Conservation (phyloP, 176 grass and related monocot species). For the Zoysia pacifica region DNA sequence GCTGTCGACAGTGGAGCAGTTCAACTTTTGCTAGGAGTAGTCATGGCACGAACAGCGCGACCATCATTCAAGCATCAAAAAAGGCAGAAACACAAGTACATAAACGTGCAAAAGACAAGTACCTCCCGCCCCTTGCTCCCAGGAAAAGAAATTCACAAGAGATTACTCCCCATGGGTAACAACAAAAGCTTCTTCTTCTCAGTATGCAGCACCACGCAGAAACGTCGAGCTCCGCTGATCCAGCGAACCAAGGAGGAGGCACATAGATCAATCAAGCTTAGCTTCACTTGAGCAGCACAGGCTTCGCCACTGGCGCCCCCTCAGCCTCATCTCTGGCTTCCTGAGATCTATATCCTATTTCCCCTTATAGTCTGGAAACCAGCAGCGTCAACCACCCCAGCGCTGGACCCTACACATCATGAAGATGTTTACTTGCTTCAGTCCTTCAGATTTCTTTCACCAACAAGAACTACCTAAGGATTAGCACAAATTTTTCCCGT, state of each 20-base stretch:
- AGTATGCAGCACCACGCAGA: slow-evolving; percentile 27
- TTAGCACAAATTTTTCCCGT: slow-evolving; percentile 24
- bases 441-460: slow-evolving; percentile 34
- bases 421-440: slow-evolving; percentile 10
- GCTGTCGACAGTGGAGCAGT: slow-evolving; percentile 14
- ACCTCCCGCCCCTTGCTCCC: slow-evolving; percentile 25
- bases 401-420: slow-evolving; percentile 52
- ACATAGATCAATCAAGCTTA: background rate
- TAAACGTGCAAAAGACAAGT: slow-evolving; percentile 20
- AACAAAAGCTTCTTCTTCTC: background rate
- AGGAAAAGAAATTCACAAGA: slow-evolving; percentile 16
- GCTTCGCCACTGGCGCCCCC: background rate
- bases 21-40: slow-evolving; percentile 28
- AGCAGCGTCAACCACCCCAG: slow-evolving; percentile 38
- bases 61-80: slow-evolving; percentile 46
- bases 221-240: slow-evolving; percentile 22
- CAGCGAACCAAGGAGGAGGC: slow-evolving; percentile 19
- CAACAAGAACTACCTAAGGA: slow-evolving; percentile 20
- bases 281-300: slow-evolving; percentile 10
- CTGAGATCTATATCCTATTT: slow-evolving; percentile 38
- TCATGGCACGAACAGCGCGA: slow-evolving; percentile 47
- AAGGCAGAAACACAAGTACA: slow-evolving; percentile 46
- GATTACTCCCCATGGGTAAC: slow-evolving; percentile 8
- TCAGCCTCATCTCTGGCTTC: slow-evolving; percentile 4
- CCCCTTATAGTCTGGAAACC: slow-evolving; percentile 15